phyloP scores from a whole-genome alignment of 1,139 yeast genomes.

The Dujonia santamariae region DNA sequence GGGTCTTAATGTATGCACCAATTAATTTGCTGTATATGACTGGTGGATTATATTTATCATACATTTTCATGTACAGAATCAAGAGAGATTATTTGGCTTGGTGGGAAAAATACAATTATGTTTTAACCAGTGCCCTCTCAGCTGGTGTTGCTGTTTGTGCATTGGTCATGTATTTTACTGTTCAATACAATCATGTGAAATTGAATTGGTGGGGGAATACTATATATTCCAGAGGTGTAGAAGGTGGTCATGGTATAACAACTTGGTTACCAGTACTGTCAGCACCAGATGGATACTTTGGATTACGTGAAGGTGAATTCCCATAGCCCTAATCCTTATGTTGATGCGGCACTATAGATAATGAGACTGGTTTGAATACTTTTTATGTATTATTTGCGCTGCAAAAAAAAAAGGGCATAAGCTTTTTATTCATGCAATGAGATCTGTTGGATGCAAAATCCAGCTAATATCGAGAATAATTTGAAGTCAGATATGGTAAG shows the following conservation, averaged over 20 bases:
- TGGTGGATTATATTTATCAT: conserved; percentile 48
- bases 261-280: conserved; percentile 31
- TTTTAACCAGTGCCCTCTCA: conserved; percentile 52
- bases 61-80: conserved; percentile 50
- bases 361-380: not conserved
- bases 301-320: conserved; percentile 35
- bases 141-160: conserved; percentile 63
- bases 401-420: not conserved
- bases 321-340: conserved; percentile 18
- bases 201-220: conserved; percentile 56
- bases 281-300: conserved; percentile 46
- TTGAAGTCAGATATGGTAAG: not conserved
- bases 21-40: conserved; percentile 54
- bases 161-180: conserved; percentile 52
- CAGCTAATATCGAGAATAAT: not conserved
- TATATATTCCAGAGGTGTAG: conserved; percentile 39
- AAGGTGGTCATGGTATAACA: conserved; percentile 33
- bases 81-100: conserved; percentile 47
- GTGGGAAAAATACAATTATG: conserved; percentile 68
- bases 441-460: not conserved
- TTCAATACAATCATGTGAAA: conserved; percentile 39
- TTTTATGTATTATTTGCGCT: not conserved
- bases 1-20: conserved; percentile 49
- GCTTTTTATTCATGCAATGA: not conserved
- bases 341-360: not conserved